These are phyloP conservation scores for Tetrapisispora iriomotensis DNA, from an alignment of 805 yeast genomes.

Conservation along the genomic window DNA sequence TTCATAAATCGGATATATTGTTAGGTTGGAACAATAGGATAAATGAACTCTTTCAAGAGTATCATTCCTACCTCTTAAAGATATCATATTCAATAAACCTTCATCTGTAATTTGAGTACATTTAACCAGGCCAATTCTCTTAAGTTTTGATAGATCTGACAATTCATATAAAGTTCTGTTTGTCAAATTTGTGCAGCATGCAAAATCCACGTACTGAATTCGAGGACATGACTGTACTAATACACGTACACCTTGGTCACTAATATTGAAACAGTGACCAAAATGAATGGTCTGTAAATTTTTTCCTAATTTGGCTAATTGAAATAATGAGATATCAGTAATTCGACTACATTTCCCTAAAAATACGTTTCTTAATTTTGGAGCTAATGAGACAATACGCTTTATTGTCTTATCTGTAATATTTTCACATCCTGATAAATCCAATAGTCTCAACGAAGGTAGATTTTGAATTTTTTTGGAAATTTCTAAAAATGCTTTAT, in stretches of 20 bases:
- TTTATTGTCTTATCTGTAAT: slow-evolving; percentile 74
- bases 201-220: slow-evolving; percentile 86
- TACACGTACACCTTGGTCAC: slow-evolving; percentile 75
- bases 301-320: slow-evolving; percentile 64
- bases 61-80: slow-evolving; percentile 61
- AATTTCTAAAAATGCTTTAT: slow-evolving; percentile 41
- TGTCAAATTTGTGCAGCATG: slow-evolving; percentile 86
- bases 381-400: slow-evolving; percentile 64
- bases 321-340: slow-evolving; percentile 69
- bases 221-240: slow-evolving; percentile 72
- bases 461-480: slow-evolving; percentile 30
- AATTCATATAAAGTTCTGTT: slow-evolving; percentile 71
- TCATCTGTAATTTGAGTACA: slow-evolving; percentile 80
- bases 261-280: slow-evolving; percentile 86
- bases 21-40: slow-evolving; percentile 76
- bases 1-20: slow-evolving; percentile 66
- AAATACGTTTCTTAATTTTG: slow-evolving; percentile 77
- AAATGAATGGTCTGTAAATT: slow-evolving; percentile 82
- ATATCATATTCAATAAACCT: slow-evolving; percentile 62
- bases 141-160: slow-evolving; percentile 64
- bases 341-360: slow-evolving; percentile 81
- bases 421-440: slow-evolving; percentile 72
- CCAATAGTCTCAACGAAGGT: slow-evolving; percentile 67
- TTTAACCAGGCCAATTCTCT: slow-evolving; percentile 89
- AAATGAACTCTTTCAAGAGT: slow-evolving; percentile 87